These are phyloP conservation scores for Glycine tomentella DNA, from an alignment of 306 rosid species.

Conservation along the genomic window DNA sequence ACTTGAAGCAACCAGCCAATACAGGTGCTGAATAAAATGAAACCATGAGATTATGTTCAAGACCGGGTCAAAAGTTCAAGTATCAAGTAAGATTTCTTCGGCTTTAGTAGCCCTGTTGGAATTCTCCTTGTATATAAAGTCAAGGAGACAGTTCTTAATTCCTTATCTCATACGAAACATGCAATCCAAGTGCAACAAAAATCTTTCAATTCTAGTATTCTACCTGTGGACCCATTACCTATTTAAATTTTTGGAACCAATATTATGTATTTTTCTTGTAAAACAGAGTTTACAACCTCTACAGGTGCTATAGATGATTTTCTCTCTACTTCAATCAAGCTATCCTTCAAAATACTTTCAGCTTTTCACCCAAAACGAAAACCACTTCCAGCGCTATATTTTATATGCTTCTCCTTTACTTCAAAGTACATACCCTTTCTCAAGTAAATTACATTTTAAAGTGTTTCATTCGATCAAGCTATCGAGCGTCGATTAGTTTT, in stretches of 20 bases:
- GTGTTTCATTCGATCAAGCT: conserved; percentile 37
- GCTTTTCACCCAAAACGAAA: not conserved
- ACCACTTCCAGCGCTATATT: too few species aligned
- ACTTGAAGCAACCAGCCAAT: conserved; percentile 58
- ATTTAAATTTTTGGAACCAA: not conserved
- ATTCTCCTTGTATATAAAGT: conserved; percentile 13
- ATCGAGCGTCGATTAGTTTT: conserved; percentile 25
- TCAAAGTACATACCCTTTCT: conserved; percentile 27
- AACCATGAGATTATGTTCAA: conserved; percentile 53
- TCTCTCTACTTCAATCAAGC: conserved; percentile 5
- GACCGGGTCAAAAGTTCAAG: not conserved
- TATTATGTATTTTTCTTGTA: not conserved
- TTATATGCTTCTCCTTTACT: conserved; percentile 1
- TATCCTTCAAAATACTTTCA: not conserved
- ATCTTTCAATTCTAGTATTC: not conserved
- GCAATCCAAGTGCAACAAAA: conserved; percentile 7
- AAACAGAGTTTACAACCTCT: not conserved
- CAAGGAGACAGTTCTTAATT: not conserved
- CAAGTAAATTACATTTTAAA: not conserved
- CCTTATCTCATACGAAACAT: not conserved
- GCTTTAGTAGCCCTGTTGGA: not conserved
- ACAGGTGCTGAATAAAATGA: conserved; percentile 46
- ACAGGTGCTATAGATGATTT: not conserved
- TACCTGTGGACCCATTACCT: not conserved
- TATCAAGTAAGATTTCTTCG: conserved; percentile 27